Conservation (phyloP, 2,329 filamentous ascomycete genomes). For the Talaromyces funiculosus region DNA sequence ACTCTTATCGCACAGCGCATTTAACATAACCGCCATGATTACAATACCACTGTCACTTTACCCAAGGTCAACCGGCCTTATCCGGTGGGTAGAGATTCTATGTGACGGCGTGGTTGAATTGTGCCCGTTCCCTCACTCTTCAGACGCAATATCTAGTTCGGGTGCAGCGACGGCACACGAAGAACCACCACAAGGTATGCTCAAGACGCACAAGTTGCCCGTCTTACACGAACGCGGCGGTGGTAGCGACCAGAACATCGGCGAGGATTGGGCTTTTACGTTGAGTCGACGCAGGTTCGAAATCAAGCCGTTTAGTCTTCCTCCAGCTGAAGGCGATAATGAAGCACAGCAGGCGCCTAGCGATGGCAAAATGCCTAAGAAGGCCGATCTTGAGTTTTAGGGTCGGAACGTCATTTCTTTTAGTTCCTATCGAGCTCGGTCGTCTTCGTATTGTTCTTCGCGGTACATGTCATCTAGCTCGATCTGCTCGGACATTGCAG, state of each 20-base stretch:
- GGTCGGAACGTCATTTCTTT: not conserved
- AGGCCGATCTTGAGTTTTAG: constrained; percentile 70
- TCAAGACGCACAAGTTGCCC: constrained; percentile 76
- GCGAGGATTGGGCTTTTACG: constrained; percentile 86
- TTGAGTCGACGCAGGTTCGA: constrained; percentile 77
- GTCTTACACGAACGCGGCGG: constrained; percentile 85
- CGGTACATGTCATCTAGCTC: constrained; percentile 58
- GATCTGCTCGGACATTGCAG: constrained; percentile 56
- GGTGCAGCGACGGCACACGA: constrained; percentile 54
- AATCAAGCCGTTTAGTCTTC: constrained; percentile 83
- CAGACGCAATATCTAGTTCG: constrained; percentile 47
- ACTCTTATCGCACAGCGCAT: constrained; percentile 63
- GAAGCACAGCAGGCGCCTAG: constrained; percentile 50
- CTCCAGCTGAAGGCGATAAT: constrained; percentile 72
- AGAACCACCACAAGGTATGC: constrained; percentile 77
- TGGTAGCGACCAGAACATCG: constrained; percentile 62
- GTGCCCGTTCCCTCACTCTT: constrained; percentile 62
- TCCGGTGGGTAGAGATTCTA: constrained; percentile 79
- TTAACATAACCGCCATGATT: constrained; percentile 63
- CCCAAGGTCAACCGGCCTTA: constrained; percentile 67
- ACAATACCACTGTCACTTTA: constrained; percentile 77
- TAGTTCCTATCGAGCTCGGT: constrained; percentile 3
- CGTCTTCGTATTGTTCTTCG: constrained; percentile 32
- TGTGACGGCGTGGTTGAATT: constrained; percentile 84
- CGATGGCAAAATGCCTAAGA: constrained; percentile 48